Evolutionary conservation across 129 eudicot species (phyloP), one percentile per base, ranked within the genome.

Genomic region (Mikania micrantha): DNA sequence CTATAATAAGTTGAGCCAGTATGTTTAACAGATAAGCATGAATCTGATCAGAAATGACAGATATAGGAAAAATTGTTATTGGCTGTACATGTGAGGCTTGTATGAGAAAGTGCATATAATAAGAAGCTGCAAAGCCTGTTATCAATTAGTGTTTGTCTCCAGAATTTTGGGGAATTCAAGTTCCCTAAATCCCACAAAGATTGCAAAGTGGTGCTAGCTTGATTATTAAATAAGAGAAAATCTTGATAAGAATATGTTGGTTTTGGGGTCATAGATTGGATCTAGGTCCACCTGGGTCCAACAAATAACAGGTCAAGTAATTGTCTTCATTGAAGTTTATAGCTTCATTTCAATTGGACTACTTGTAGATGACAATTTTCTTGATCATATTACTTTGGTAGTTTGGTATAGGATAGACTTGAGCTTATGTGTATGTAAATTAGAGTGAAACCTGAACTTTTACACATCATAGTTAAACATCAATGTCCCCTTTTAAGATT

Each of bases 221-320:
- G 42, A 39, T 64, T 19, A 13, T 53, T 28, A 12, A 29, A 27
- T 64, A 54, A 53, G 48, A 64, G 41, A 41, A 54, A 27, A 52
- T 74, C 66, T 73, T 74, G 63, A 64, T 74, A 44, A 64, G 16
- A 54, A 64, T 74, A 64, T 74, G 73, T 65, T 65, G 78, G 72
- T 42, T 54, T 74, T 19, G 3, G 73, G 71, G 64, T 73, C 78
- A 50, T 64, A 65, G 45, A 28, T 64, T 24, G 57, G 65, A 53
- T 64, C 57, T 57, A 72, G 21, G 54, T 52, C 64, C 57, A 73
- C 64, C n/a, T 11, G 11, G 34, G 59, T 9, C 47, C 29, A 13
- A 32, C 24, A 17, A 40, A 25, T 9, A 47, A 16, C 13, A 20
- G 70, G 77, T 53, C 58, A 52, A 16, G 44, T 16, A 35, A 39